Conservation (phyloP, 805 yeast genomes). For the Gaillardinia entomophila region DNA sequence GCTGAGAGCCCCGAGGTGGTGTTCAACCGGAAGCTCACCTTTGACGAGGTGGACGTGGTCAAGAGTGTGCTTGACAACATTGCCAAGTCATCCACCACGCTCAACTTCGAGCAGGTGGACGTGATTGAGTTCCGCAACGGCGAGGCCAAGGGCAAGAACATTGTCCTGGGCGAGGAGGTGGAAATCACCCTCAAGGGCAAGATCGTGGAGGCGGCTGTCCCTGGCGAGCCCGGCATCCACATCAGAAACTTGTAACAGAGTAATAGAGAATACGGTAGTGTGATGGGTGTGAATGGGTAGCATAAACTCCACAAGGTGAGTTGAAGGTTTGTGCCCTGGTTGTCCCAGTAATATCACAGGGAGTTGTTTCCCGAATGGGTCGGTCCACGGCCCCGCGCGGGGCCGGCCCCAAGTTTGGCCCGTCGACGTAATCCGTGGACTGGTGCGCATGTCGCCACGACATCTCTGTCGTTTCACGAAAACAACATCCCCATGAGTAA, state of each 20-base stretch:
- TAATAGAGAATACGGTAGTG: too few species aligned
- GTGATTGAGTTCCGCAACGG: slow-evolving; percentile 64
- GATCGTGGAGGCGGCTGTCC: slow-evolving; percentile 77
- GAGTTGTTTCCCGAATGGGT: too few species aligned
- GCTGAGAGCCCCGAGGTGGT: slow-evolving; percentile 69
- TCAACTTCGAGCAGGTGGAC: slow-evolving; percentile 48
- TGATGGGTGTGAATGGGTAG: too few species aligned
- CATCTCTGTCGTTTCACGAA: too few species aligned
- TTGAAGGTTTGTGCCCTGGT: too few species aligned
- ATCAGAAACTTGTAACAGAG: slow-evolving; percentile 51
- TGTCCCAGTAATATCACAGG: too few species aligned
- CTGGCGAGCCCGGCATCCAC: slow-evolving; percentile 88
- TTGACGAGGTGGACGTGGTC: slow-evolving; percentile 68
- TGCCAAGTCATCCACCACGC: slow-evolving; percentile 57
- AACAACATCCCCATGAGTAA: slow-evolving; percentile 5
- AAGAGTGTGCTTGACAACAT: slow-evolving; percentile 50
- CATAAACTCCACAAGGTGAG: too few species aligned
- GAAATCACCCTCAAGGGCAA: slow-evolving; percentile 61
- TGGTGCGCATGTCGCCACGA: too few species aligned
- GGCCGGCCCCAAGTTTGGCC: too few species aligned
- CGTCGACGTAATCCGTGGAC: too few species aligned
- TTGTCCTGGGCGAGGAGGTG: slow-evolving; percentile 64
- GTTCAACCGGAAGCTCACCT: slow-evolving; percentile 83
- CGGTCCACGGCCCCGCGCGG: too few species aligned
- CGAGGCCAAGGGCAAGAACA: slow-evolving; percentile 53